Conservation (phyloP, 83 land plant species). For the Isoetes engelmannii region DNA sequence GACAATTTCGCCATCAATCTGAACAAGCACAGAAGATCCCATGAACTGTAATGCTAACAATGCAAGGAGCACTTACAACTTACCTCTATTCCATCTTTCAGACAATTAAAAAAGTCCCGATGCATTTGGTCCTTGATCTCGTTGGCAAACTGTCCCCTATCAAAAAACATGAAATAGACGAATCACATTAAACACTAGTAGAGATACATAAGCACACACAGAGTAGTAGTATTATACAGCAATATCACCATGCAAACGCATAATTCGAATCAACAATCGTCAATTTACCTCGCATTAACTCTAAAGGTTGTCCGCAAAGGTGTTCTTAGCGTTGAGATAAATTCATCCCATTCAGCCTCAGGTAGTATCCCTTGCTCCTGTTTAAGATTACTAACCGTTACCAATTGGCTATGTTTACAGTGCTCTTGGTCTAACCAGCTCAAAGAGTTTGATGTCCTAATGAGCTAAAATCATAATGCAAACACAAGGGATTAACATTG, state of each 20-base stretch:
- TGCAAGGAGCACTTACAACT: slow-evolving; percentile 6
- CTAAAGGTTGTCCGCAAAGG: slow-evolving; percentile 92
- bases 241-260: not conserved
- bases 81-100: slow-evolving; percentile 62
- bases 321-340: slow-evolving; percentile 46
- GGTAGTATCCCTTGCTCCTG: slow-evolving; percentile 80
- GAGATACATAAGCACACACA: too few relatives aligned
- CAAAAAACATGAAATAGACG: slow-evolving; percentile 16
- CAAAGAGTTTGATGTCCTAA: too few relatives aligned
- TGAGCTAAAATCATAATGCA: not conserved
- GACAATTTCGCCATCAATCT: slow-evolving; percentile 41
- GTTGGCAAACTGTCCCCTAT: slow-evolving; percentile 70
- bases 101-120: slow-evolving; percentile 66
- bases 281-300: slow-evolving; percentile 70
- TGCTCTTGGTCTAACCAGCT: too few relatives aligned
- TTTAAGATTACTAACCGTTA: not conserved
- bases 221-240: too few relatives aligned
- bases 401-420: too few relatives aligned
- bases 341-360: slow-evolving; percentile 79
- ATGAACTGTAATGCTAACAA: not conserved
- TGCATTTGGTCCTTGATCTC: slow-evolving; percentile 68
- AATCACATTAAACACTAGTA: too few relatives aligned
- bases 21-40: slow-evolving; percentile 7
- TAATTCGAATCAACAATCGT: not conserved
- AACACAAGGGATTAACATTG: not conserved